Conservation (phyloP, 257 asterid species). For the Nicotiana obtusifolia region DNA sequence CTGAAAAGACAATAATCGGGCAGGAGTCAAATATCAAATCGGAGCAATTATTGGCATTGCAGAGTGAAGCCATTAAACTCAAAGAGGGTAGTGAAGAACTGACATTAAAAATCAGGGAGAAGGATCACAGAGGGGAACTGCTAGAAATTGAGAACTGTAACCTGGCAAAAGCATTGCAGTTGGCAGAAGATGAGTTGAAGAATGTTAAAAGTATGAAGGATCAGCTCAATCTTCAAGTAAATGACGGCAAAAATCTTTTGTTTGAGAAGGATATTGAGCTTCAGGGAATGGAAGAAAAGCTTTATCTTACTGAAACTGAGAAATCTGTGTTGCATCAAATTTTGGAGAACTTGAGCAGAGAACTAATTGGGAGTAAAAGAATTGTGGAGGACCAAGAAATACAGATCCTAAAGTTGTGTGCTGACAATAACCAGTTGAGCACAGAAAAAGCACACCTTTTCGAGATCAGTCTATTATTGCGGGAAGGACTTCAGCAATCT, state of each 20-base stretch:
- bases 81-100: constrained; percentile 44
- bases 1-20: constrained; percentile 41
- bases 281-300: constrained; percentile 42
- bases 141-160: constrained; percentile 37
- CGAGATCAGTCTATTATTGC: constrained; percentile 32
- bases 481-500: constrained; percentile 34
- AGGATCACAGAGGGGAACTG: constrained; percentile 38
- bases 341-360: constrained; percentile 24
- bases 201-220: constrained; percentile 24
- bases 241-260: constrained; percentile 33
- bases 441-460: constrained; percentile 33
- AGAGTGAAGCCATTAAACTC: constrained; percentile 40
- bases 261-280: constrained; percentile 36
- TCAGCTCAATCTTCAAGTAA: constrained; percentile 38
- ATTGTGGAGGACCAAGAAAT: constrained; percentile 33
- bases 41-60: constrained; percentile 36
- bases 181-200: constrained; percentile 37
- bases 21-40: constrained; percentile 35
- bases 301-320: constrained; percentile 32
- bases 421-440: constrained; percentile 37
- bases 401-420: constrained; percentile 35
- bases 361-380: constrained; percentile 27
- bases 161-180: constrained; percentile 40
- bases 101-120: constrained; percentile 42
- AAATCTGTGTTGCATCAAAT: constrained; percentile 31